These are phyloP conservation scores for Leptographium radiaticola DNA, from an alignment of 2,329 filamentous ascomycete genomes.

Conservation along the genomic window DNA sequence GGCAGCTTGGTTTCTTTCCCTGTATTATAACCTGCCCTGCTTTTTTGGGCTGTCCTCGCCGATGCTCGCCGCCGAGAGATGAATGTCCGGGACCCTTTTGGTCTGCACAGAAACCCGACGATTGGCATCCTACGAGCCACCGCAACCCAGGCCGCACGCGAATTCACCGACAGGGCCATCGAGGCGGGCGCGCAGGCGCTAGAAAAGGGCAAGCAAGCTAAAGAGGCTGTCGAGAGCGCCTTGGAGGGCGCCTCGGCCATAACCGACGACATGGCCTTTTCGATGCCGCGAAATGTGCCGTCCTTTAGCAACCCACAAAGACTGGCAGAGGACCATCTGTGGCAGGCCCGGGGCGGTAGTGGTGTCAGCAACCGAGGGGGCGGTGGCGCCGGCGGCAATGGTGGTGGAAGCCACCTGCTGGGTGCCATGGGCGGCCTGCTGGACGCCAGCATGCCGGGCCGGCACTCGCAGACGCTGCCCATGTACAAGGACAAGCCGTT, in stretches of 20 bases:
- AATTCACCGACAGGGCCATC: slow-evolving; percentile 33
- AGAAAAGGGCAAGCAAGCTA: slow-evolving; percentile 25
- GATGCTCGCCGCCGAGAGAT: slow-evolving; percentile 14
- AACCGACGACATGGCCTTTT: slow-evolving; percentile 45
- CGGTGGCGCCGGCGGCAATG: slow-evolving; percentile 11
- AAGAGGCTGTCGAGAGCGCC: slow-evolving; percentile 14
- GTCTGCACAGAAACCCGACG: slow-evolving; percentile 21
- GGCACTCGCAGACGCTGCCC: slow-evolving; percentile 44
- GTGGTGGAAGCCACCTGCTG: slow-evolving; percentile 33
- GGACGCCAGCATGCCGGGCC: slow-evolving; percentile 24
- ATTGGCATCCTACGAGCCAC: slow-evolving; percentile 35
- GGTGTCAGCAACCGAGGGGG: neutral
- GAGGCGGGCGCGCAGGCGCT: slow-evolving; percentile 35
- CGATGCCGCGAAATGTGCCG: slow-evolving; percentile 55
- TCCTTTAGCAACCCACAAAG: slow-evolving; percentile 54
- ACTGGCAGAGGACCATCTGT: slow-evolving; percentile 51
- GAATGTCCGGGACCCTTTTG: slow-evolving; percentile 30
- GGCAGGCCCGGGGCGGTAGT: slow-evolving; percentile 34
- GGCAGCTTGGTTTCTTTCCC: neutral
- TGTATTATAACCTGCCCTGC: neutral
- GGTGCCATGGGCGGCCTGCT: slow-evolving; percentile 54
- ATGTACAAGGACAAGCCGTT: slow-evolving; percentile 99
- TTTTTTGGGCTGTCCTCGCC: neutral
- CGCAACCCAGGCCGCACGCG: slow-evolving; percentile 29
- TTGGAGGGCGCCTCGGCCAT: slow-evolving; percentile 5